Evolutionary conservation across 148 eudicot species (phyloP).

Genomic region (Rhododendron ovatum): DNA sequence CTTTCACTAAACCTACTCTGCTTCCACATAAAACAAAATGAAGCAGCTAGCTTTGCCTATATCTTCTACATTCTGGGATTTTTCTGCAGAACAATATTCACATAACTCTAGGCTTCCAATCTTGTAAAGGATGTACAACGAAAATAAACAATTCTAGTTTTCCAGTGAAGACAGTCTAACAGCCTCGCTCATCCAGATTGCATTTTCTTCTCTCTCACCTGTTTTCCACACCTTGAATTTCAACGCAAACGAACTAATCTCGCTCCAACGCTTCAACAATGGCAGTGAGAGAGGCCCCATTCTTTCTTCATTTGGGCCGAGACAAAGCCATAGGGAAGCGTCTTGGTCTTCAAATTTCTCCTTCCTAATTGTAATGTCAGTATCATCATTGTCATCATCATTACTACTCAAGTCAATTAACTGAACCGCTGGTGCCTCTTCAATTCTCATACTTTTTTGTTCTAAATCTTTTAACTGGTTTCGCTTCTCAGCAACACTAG

Average conservation of each 20-base stretch:
- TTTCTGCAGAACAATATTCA: neutral
- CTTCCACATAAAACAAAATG: neutral
- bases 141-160: neutral
- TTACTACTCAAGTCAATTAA: neutral
- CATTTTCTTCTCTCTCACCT: slow-evolving; percentile 13
- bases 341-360: slow-evolving; percentile 4
- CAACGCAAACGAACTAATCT: neutral
- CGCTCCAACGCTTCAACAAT: neutral
- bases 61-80: neutral
- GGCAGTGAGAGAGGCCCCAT: slow-evolving; percentile 7
- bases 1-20: neutral
- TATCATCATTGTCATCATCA: neutral
- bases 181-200: neutral
- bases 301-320: slow-evolving; percentile 7
- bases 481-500: neutral
- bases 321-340: neutral
- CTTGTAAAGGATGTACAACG: too few species aligned
- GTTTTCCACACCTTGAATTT: slow-evolving; percentile 12
- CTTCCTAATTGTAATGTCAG: neutral
- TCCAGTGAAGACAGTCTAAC: neutral
- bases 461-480: neutral
- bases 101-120: neutral
- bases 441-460: neutral
- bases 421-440: neutral
- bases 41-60: neutral